Conservation (phyloP, 2,329 filamentous ascomycete genomes). For the Claviceps fusiformis region DNA sequence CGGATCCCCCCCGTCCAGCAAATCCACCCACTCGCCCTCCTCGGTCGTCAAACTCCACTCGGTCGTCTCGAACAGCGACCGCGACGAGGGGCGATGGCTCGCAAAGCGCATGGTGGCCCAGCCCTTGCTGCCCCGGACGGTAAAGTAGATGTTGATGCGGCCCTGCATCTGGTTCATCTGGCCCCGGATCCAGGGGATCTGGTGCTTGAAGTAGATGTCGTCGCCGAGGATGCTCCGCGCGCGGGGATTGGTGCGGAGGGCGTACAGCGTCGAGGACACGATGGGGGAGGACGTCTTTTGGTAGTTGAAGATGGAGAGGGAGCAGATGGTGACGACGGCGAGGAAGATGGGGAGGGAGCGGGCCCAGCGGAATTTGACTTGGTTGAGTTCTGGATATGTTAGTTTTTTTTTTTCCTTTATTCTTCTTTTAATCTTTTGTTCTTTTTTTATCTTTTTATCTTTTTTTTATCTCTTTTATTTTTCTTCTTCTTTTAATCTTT, state of each 20-base stretch:
- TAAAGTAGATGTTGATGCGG: constrained; percentile 73
- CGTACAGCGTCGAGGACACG: constrained; percentile 81
- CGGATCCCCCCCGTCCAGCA: constrained; percentile 61
- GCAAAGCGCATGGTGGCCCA: constrained; percentile 67
- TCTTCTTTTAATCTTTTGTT: too few species aligned
- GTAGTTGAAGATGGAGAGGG: constrained; percentile 96
- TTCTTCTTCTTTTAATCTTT: too few species aligned
- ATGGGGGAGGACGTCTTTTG: constrained; percentile 83
- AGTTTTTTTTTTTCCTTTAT: constrained; percentile 6
- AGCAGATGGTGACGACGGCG: constrained; percentile 53
- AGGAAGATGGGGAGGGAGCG: constrained; percentile 73
- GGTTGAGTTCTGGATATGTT: constrained; percentile 23
- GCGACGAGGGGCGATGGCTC: constrained; percentile 51
- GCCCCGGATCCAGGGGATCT: constrained; percentile 72
- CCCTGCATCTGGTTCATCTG: constrained; percentile 92
- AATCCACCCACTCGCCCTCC: constrained; percentile 48
- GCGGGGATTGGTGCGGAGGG: constrained; percentile 63
- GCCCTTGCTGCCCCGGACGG: constrained; percentile 65
- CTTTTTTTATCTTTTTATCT: too few species aligned
- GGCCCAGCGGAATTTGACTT: constrained; percentile 45
- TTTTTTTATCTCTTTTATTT: too few species aligned
- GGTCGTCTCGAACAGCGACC: constrained; percentile 65
- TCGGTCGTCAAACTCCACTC: constrained; percentile 74
- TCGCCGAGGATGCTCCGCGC: constrained; percentile 74
- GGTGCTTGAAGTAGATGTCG: constrained; percentile 66